Base-by-base conservation (phyloP, 345 rosid species). In the Pugionium dolabratum region DNA sequence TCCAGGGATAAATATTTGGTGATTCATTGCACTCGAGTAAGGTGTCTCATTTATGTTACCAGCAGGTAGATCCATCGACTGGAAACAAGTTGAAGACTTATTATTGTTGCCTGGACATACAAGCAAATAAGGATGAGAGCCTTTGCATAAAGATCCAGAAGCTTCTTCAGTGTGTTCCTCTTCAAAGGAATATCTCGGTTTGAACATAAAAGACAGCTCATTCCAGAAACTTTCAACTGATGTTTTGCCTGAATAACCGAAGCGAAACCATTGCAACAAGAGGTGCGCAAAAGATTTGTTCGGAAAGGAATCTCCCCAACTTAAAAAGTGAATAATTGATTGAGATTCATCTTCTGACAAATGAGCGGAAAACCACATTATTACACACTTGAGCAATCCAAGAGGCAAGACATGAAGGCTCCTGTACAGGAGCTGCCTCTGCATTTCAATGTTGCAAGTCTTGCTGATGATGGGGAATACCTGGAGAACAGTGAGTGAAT, bases 331-430 rank as follows among this genome's bases (percentile, higher is more conserved):
- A 74, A 91, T 78, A 79, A 89, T 76, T 46, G 74, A 73, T 39
- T 71, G 76, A 45, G 82, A 80, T 55, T 85, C 89, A 37, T 67
- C 76, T 67, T 77, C 84, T 11, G 89, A 77, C 27, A 91, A 73
- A 76, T 79, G 76, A 57, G 87, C 42, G 44, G 87, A 83, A 62
- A 89, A 86, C 95, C 96, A 91, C 40, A 79, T 82, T 37, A 85
- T 76, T 58, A 73, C 79, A 78, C 88, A 86, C 73, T 83, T 81
- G 1, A 91, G 78, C 73, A 89, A 71, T 54, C 94, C 98, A 8
- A 88, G 81, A 44, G 98, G 98, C 79, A 91, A 77, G 62, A 82
- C 75, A 66, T 75, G 79, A 57, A 85, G 77, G 79, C 89, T 83
- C 76, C 44, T 51, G 70, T 70, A 81, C n/a, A 87, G 69, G 57